A percentile compares a stretch with the other conserved stretches of the same genome.
Evolutionary conservation across 2,329 filamentous ascomycete species (phyloP).

Genomic region (Microcyclosporella mali): DNA sequence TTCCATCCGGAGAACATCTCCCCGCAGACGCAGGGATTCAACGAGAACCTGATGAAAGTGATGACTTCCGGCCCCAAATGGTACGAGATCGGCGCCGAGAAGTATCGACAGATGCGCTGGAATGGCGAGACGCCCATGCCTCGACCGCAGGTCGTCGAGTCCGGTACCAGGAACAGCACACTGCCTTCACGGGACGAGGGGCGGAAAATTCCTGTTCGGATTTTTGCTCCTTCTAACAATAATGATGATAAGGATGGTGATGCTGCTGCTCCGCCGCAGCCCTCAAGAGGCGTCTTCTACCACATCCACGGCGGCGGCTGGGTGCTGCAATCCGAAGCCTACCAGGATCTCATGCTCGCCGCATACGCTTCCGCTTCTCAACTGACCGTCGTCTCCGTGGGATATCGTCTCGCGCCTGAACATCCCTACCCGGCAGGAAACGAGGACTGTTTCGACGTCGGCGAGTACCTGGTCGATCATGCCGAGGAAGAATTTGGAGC

Average conservation of each 20-base stretch:
- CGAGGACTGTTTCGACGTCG: constrained; percentile 54
- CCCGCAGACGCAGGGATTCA: constrained; percentile 40
- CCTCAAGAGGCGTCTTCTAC: constrained; percentile 37
- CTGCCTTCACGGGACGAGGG: constrained; percentile 49
- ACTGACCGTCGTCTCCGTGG: constrained; percentile 49
- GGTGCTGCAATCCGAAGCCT: constrained; percentile 38
- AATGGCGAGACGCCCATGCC: constrained; percentile 45
- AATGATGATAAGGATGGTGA: constrained; percentile 25
- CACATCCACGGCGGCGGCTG: constrained; percentile 52
- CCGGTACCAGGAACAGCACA: constrained; percentile 41
- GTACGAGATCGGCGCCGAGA: constrained; percentile 50
- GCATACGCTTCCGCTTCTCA: constrained; percentile 45
- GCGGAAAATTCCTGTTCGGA: constrained; percentile 47
- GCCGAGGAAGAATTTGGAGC: constrained; percentile 39
- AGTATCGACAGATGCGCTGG: constrained; percentile 50
- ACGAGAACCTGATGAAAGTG: constrained; percentile 40
- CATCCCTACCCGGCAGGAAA: constrained; percentile 50
- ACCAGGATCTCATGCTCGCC: constrained; percentile 45
- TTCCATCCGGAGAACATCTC: constrained; percentile 39
- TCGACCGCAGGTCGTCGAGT: constrained; percentile 40
- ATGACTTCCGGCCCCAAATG: constrained; percentile 43
- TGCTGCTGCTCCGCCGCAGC: background rate
- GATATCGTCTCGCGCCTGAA: constrained; percentile 56
- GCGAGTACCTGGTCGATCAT: constrained; percentile 48
- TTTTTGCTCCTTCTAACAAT: constrained; percentile 46